Conservation (phyloP, 768 basidiomycete species). For the Pleurotus ostreatus region DNA sequence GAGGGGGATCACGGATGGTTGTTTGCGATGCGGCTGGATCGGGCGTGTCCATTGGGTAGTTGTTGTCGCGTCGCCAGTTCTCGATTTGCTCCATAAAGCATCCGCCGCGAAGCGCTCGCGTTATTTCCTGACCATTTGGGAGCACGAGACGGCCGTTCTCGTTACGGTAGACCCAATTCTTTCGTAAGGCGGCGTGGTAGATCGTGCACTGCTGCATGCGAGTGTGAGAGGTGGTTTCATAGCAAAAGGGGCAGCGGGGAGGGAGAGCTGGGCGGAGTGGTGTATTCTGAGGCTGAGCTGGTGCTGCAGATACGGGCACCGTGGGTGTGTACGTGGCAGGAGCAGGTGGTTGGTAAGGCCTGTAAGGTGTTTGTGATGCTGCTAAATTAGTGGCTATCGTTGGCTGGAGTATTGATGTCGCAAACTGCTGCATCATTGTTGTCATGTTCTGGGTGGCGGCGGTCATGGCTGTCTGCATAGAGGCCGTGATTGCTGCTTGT, state of each 20-base stretch:
- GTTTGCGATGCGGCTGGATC: neutral
- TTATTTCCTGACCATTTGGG: neutral
- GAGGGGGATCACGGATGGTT: neutral
- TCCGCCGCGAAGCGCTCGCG: neutral
- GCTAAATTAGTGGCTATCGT: neutral
- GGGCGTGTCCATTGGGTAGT: neutral
- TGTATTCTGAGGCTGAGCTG: neutral
- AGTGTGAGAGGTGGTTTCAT: neutral
- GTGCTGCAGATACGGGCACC: neutral
- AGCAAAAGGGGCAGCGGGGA: neutral
- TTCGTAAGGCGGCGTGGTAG: neutral
- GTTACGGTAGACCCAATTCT: neutral
- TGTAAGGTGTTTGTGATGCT: neutral
- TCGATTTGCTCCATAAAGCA: constrained; percentile 2
- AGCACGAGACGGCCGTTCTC: neutral
- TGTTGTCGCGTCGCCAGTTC: neutral
- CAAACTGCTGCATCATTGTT: neutral
- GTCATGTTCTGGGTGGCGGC: neutral
- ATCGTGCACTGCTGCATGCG: neutral
- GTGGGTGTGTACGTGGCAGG: too few relatives aligned
- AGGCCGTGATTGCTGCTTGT: neutral
- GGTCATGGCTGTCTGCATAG: neutral
- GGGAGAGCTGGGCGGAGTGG: neutral
- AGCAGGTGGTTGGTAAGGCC: neutral
- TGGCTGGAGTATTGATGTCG: neutral